A percentile compares a stretch with the other conserved stretches of the same genome.
These are phyloP conservation scores for Neurospora africana DNA, from an alignment of 495 filamentous ascomycete genomes.

Conservation along the genomic window DNA sequence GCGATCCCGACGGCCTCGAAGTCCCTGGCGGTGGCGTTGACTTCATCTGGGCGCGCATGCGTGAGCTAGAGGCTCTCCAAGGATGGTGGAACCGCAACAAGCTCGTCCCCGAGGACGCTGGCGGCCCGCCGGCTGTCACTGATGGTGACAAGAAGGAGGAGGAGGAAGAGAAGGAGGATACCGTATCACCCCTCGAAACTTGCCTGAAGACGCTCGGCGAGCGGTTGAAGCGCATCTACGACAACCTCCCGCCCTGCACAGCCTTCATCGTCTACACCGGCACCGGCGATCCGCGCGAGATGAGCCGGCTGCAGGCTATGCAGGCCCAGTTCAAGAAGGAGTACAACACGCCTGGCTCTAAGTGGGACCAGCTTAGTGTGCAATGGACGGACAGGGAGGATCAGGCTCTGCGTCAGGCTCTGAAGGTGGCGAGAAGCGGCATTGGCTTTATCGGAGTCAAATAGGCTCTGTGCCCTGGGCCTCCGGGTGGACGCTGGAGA, in stretches of 20 bases:
- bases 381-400: constrained; percentile 89
- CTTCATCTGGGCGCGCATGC: constrained; percentile 80
- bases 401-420: constrained; percentile 62
- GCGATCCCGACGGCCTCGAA: constrained; percentile 49
- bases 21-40: constrained; percentile 66
- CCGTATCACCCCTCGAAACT: constrained; percentile 36
- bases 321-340: constrained; percentile 66
- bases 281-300: constrained; percentile 74
- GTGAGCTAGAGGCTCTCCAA: constrained; percentile 68
- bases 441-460: constrained; percentile 78
- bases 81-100: constrained; percentile 69
- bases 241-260: constrained; percentile 69
- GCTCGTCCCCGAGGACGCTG: constrained; percentile 11
- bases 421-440: constrained; percentile 58
- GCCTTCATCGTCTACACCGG: constrained; percentile 83
- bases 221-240: constrained; percentile 60
- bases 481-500: neutral
- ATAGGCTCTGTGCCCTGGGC: constrained; percentile 12
- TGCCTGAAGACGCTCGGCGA: constrained; percentile 34
- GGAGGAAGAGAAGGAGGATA: constrained; percentile 6
- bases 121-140: constrained; percentile 9
- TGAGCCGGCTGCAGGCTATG: constrained; percentile 61
- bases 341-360: constrained; percentile 55
- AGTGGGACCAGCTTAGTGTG: constrained; percentile 80
- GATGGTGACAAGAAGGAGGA: neutral